Conservation (phyloP, 768 basidiomycete species). For the Lactarius evosmus region DNA sequence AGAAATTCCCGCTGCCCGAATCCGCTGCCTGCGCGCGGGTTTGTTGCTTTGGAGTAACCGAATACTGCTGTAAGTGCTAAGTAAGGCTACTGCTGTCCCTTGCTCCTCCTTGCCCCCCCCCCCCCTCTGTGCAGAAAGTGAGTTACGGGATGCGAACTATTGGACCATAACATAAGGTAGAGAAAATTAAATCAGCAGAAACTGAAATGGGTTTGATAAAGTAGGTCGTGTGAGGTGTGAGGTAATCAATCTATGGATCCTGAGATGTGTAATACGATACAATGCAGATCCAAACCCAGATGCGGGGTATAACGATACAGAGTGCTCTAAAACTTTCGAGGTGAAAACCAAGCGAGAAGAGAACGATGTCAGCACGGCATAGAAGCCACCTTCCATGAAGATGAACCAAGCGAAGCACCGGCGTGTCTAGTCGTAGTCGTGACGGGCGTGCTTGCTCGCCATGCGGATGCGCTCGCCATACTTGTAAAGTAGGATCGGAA, state of each 20-base stretch:
- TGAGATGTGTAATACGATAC: background rate
- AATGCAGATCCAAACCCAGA: background rate
- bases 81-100: no score
- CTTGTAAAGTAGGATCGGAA: constrained; percentile 28
- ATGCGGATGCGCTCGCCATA: constrained; percentile 24
- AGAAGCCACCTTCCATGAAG: background rate
- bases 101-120: no score
- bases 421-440: constrained; percentile 24
- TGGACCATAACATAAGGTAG: background rate
- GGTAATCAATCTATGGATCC: background rate
- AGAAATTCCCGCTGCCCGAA: no score
- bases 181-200: background rate
- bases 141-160: background rate
- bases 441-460: constrained; percentile 25
- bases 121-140: no score
- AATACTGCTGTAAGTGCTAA: no score
- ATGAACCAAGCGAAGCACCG: background rate
- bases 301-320: background rate
- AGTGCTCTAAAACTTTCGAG: background rate
- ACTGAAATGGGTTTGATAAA: no score
- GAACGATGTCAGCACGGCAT: background rate
- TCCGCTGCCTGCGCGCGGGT: no score
- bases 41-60: no score
- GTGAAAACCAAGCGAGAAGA: background rate
- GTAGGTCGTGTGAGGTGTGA: background rate